These are phyloP conservation scores for Cladophialophora yegresii DNA, from an alignment of 2,329 filamentous ascomycete species.

Conservation along the genomic window DNA sequence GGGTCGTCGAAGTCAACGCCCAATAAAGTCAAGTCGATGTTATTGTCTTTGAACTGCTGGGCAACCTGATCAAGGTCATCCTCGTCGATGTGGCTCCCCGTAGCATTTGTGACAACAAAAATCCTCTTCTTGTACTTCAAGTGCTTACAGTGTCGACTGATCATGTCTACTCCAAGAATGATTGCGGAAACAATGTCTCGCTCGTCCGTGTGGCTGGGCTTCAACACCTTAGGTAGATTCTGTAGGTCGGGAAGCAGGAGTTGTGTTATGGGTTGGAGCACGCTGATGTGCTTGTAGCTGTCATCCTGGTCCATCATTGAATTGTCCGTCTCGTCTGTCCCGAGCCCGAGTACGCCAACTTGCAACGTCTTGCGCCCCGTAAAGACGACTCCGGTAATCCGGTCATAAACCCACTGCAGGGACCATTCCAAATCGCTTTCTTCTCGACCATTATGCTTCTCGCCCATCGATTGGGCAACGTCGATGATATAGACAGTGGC, in stretches of 20 bases:
- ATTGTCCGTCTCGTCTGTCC: constrained; percentile 76
- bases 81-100: constrained; percentile 66
- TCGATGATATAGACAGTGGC: constrained; percentile 91
- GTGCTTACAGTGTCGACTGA: constrained; percentile 74
- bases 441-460: constrained; percentile 67
- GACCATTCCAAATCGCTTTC: constrained; percentile 85
- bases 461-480: constrained; percentile 79
- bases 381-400: constrained; percentile 72
- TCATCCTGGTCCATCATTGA: constrained; percentile 66
- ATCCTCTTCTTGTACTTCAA: constrained; percentile 80
- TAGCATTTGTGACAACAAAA: constrained; percentile 79
- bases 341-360: constrained; percentile 77
- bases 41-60: constrained; percentile 61
- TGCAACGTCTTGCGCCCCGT: constrained; percentile 73
- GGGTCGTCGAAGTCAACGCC: constrained; percentile 92
- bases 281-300: constrained; percentile 77
- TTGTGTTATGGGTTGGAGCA: constrained; percentile 67
- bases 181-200: constrained; percentile 88
- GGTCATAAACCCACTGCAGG: constrained; percentile 94
- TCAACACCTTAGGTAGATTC: constrained; percentile 63
- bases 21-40: constrained; percentile 79
- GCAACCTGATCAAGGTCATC: constrained; percentile 60
- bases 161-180: constrained; percentile 84
- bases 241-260: constrained; percentile 70
- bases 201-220: constrained; percentile 64